phyloP scores from a whole-genome alignment of 805 yeast species.

The Schwanniomyces sp. region DNA sequence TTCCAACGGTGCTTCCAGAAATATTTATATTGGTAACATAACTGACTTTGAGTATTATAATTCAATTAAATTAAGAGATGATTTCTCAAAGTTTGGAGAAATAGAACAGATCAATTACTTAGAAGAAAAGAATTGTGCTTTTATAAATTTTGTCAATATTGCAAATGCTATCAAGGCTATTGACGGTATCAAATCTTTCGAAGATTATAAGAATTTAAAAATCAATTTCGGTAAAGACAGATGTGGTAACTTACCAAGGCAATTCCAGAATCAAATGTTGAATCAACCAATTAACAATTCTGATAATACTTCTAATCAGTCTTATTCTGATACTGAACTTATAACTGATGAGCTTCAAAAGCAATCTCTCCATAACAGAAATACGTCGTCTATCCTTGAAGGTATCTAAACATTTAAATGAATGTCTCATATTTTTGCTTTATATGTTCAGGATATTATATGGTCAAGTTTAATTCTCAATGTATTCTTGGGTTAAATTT shows the following conservation, averaged over 20 bases:
- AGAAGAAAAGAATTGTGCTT: constrained; percentile 83
- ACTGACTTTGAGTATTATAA: constrained; percentile 49
- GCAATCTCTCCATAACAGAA: constrained; percentile 1
- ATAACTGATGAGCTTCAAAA: constrained; percentile 16
- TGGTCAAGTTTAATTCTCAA: neutral
- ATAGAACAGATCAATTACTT: constrained; percentile 92
- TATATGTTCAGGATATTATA: neutral
- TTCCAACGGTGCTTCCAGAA: constrained; percentile 90
- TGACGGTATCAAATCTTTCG: constrained; percentile 80
- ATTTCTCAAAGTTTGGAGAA: constrained; percentile 84
- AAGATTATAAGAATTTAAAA: constrained; percentile 63
- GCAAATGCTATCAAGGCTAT: constrained; percentile 90
- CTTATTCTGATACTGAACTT: constrained; percentile 23
- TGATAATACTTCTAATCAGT: constrained; percentile 17
- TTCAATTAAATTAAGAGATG: constrained; percentile 62
- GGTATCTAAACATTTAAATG: neutral
- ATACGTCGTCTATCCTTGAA: constrained; percentile 1
- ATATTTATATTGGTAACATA: constrained; percentile 81
- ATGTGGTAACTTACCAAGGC: constrained; percentile 92
- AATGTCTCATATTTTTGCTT: neutral
- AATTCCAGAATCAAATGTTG: constrained; percentile 41
- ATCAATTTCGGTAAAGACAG: constrained; percentile 93
- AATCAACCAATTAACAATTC: constrained; percentile 5
- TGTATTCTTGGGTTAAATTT: neutral
- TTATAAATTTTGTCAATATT: constrained; percentile 87